Evolutionary conservation across 2,329 filamentous ascomycete species (phyloP), one percentile per base, ranked within the genome.

Genomic region (Sarocladiaceae sp.): DNA sequence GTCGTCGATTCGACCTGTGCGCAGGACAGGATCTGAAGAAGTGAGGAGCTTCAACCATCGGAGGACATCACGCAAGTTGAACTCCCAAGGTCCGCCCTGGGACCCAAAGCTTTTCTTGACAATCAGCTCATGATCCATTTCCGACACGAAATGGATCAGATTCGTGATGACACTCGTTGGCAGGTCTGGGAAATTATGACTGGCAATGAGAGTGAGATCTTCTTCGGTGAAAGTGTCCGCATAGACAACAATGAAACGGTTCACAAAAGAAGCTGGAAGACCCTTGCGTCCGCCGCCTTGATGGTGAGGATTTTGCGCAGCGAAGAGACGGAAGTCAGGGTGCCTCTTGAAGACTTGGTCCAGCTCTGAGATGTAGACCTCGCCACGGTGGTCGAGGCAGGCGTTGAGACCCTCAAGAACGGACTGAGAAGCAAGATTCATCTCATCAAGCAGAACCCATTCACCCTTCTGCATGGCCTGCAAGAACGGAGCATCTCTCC

Each of bases 391-490:
- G 62, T 98, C 93, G 23, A 98, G 75, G 67, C 93, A 97, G 18
- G 93, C 91, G 54, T 98, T 98, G 24, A 98, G 70, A 50, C 93
- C 94, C 67, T 98, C 93, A 1, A 98, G 76, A 2, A 98, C 90
- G 4, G 91, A 95, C 60, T 98, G 93, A 0, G 91, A 97, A 1
- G 94, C 93, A 50, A 98, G 68, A 56, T 98, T 98, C 93, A 98
- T 98, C 69, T 98, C 93, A 58, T 98, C 93, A 0, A 98, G 74
- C 21, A 98, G 71, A 10, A 98, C 93, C 93, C 93, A 98, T 54
- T 95, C 87, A 21, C 93, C 93, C 47, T 80, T 85, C 59, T 97
- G 93, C 91, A 98, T 97, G 0, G 93, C 93, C 59, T 88, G 86
- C 16, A 98, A 70, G 59, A 98, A 97, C 1, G 93, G 90, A 0